Conservation (phyloP, 306 rosid species). For the Calophaca sinica region DNA sequence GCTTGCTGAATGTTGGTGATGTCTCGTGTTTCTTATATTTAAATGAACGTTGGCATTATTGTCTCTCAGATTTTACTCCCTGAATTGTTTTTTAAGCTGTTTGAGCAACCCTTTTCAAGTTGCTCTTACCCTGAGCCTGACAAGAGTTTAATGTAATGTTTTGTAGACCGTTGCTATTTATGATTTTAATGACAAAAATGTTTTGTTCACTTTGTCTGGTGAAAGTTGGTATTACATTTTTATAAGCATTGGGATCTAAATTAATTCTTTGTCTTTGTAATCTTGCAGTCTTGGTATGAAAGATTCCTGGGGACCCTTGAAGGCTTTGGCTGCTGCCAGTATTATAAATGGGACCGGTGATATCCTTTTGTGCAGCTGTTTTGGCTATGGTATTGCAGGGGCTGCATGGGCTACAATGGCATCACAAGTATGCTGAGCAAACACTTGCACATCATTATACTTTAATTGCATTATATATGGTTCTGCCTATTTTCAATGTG, state of each 20-base stretch:
- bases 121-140: slow-evolving; percentile 14
- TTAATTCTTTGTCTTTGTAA: slow-evolving; percentile 11
- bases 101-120: slow-evolving; percentile 7
- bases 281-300: slow-evolving; percentile 82
- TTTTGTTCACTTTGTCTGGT: neutral
- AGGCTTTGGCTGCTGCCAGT: slow-evolving; percentile 76
- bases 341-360: slow-evolving; percentile 71
- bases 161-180: neutral
- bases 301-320: slow-evolving; percentile 91
- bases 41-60: slow-evolving; percentile 11
- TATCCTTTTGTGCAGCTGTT: slow-evolving; percentile 61
- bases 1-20: neutral
- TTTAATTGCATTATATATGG: neutral
- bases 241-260: neutral
- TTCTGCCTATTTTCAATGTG: slow-evolving; percentile 3
- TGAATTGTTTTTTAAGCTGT: neutral
- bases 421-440: slow-evolving; percentile 64
- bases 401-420: slow-evolving; percentile 93
- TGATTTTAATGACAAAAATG: neutral
- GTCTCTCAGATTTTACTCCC: slow-evolving; percentile 25
- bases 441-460: neutral
- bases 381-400: slow-evolving; percentile 76
- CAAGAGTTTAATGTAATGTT: slow-evolving; percentile 17
- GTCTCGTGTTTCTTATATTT: slow-evolving; percentile 1
- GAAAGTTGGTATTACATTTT: neutral